Conservation (phyloP, 208 protist genomes). For the Wallacemonas sp. region DNA sequence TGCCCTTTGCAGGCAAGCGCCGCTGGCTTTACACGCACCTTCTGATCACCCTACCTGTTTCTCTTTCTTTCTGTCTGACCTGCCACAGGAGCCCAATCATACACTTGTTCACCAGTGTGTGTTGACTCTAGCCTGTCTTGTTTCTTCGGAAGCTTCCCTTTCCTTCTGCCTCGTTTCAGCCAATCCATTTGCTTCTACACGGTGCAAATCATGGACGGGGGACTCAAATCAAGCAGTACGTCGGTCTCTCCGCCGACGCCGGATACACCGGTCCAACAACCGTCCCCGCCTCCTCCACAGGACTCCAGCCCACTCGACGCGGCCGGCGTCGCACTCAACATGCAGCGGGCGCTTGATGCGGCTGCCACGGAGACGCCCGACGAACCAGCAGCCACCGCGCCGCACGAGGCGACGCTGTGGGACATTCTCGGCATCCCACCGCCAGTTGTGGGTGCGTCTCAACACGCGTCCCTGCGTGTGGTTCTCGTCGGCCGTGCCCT, state of each 20-base stretch:
- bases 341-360: background rate
- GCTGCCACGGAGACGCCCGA: background rate
- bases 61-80: conserved; percentile 9
- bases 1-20: too few relatives aligned
- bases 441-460: conserved; percentile 31
- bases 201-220: background rate
- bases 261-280: background rate
- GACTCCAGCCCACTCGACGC: background rate
- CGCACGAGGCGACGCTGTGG: conserved; percentile 26
- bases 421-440: conserved; percentile 51
- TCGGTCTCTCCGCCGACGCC: conserved; percentile 4
- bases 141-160: background rate
- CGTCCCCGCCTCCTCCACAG: too few relatives aligned
- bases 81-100: too few relatives aligned
- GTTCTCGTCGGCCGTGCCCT: conserved; percentile 67
- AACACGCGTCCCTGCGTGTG: conserved; percentile 42
- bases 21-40: too few relatives aligned
- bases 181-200: background rate
- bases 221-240: background rate
- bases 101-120: too few relatives aligned
- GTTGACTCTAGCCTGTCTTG: background rate
- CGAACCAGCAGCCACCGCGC: background rate
- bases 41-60: too few relatives aligned
- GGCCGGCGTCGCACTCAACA: background rate
- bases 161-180: too few relatives aligned